Conservation (phyloP, 768 basidiomycete genomes). For the Lentinula aciculospora region DNA sequence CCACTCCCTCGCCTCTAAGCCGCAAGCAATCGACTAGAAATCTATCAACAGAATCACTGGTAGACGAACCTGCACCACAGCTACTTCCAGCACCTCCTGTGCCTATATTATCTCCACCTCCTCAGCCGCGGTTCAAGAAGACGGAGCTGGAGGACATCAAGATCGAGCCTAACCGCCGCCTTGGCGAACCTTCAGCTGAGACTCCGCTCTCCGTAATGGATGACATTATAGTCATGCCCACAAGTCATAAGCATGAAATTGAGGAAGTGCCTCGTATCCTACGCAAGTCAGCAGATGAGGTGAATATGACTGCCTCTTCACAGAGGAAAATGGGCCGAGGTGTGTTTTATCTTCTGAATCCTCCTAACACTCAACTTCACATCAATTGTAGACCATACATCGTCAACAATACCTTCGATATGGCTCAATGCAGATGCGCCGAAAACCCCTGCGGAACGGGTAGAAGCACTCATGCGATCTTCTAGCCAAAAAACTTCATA, state of each 20-base stretch:
- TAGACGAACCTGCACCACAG: not conserved
- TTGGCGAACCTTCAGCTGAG: not conserved
- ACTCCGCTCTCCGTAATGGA: not conserved
- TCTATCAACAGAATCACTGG: constrained; percentile 2
- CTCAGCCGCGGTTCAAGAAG: not conserved
- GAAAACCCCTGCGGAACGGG: constrained; percentile 2
- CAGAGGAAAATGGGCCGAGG: constrained; percentile 1
- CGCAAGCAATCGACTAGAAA: constrained; percentile 19
- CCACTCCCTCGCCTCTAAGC: constrained; percentile 23
- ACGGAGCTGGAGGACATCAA: constrained; percentile 2
- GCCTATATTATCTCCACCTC: not conserved
- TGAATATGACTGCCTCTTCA: not conserved
- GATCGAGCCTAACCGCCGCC: not conserved
- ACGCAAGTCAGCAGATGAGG: constrained; percentile 3
- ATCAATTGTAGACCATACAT: not conserved
- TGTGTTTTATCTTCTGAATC: not conserved
- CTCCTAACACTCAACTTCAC: not conserved
- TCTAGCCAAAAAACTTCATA: not conserved
- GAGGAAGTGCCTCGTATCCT: not conserved
- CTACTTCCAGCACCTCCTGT: not conserved
- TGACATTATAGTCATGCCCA: constrained; percentile 3
- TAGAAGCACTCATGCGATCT: constrained; percentile 6
- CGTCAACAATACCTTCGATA: constrained; percentile 5
- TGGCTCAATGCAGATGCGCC: constrained; percentile 8
- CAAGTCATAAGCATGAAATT: not conserved